phyloP scores from a whole-genome alignment of 2,329 filamentous ascomycete genomes.

The Talaromyces piceae region DNA sequence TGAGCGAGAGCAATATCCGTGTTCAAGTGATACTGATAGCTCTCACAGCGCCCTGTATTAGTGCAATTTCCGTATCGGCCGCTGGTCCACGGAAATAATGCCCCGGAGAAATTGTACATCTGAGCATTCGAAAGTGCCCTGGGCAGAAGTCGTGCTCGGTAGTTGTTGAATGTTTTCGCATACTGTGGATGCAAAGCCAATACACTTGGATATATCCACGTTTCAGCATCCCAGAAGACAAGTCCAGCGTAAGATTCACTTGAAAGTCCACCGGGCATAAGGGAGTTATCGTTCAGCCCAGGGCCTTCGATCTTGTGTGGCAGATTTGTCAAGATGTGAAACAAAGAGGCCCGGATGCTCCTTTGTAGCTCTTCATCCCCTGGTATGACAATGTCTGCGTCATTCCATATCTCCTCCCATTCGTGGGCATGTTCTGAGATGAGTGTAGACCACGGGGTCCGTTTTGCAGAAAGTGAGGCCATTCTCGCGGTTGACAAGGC shows the following conservation, averaged over 20 bases:
- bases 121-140: constrained; percentile 51
- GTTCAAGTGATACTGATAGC: constrained; percentile 59
- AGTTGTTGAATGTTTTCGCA: constrained; percentile 51
- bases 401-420: constrained; percentile 39
- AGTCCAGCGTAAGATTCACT: constrained; percentile 53
- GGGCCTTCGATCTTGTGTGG: constrained; percentile 40
- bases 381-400: constrained; percentile 44
- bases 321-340: constrained; percentile 28
- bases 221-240: constrained; percentile 52
- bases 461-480: constrained; percentile 23
- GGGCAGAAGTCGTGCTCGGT: constrained; percentile 43
- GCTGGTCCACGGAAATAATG: constrained; percentile 55
- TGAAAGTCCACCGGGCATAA: constrained; percentile 56
- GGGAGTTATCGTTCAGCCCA: constrained; percentile 38
- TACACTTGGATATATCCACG: constrained; percentile 55
- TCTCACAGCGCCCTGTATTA: constrained; percentile 49
- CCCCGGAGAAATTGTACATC: constrained; percentile 42
- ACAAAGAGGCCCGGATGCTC: constrained; percentile 6
- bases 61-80: constrained; percentile 57
- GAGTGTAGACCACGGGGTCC: constrained; percentile 31
- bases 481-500: constrained; percentile 21
- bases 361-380: constrained; percentile 8
- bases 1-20: constrained; percentile 54
- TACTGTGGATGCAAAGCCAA: constrained; percentile 50
- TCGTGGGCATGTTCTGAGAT: constrained; percentile 46